A percentile compares a stretch with the other conserved stretches of the same genome.
These are phyloP conservation scores for Carex myosuroides DNA, from an alignment of 176 grass and related monocot genomes.

Conservation along the genomic window DNA sequence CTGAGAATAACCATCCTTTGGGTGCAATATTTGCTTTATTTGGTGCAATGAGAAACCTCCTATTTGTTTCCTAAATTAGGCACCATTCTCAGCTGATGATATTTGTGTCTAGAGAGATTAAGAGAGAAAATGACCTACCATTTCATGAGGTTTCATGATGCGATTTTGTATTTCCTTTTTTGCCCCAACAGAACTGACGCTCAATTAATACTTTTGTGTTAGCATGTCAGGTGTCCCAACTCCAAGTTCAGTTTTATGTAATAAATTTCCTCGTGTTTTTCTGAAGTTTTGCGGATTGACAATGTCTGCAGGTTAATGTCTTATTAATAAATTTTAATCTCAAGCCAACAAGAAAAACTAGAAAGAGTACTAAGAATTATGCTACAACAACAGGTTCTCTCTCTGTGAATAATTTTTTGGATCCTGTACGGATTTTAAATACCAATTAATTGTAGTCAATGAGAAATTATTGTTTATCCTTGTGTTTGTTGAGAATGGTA, in stretches of 20 bases:
- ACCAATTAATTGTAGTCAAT: background rate
- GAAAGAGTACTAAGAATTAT: background rate
- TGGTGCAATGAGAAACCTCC: slow-evolving; percentile 28
- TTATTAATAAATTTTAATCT: background rate
- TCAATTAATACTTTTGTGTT: background rate
- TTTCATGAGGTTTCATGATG: background rate
- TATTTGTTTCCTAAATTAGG: slow-evolving; percentile 7
- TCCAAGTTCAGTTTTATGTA: background rate
- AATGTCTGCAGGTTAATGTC: no score
- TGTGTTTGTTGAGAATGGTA: slow-evolving; percentile 3
- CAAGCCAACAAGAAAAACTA: background rate
- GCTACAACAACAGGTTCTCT: background rate
- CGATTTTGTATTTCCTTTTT: background rate
- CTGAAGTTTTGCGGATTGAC: background rate
- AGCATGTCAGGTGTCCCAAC: background rate
- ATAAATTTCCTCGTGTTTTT: slow-evolving; percentile 8
- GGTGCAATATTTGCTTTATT: slow-evolving; percentile 46
- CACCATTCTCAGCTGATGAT: background rate
- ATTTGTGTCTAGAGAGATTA: slow-evolving; percentile 4
- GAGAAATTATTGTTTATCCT: background rate
- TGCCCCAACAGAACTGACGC: background rate
- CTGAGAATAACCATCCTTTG: slow-evolving; percentile 25
- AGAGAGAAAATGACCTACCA: background rate
- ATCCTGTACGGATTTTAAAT: background rate
- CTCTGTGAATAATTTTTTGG: background rate